Evolutionary conservation across 2,329 filamentous ascomycete species (phyloP).

Genomic region (Paecilomyces sp.): DNA sequence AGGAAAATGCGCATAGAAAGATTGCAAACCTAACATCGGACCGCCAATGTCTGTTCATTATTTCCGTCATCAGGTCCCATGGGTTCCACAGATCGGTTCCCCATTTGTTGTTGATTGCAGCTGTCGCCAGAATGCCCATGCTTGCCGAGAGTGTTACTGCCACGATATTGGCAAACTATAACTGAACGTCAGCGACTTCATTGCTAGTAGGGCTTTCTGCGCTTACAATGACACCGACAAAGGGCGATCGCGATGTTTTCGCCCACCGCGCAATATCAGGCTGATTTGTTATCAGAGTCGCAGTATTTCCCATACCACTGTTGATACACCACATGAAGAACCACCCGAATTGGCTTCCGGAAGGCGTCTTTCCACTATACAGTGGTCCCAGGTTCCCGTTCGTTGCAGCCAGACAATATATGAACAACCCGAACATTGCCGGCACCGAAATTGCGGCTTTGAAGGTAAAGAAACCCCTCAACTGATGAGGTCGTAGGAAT

Average conservation of each 20-base stretch:
- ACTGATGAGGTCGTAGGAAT: constrained; percentile 38
- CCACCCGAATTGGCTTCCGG: constrained; percentile 16
- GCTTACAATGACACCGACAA: constrained; percentile 37
- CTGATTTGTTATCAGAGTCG: constrained; percentile 36
- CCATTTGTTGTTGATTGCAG: constrained; percentile 38
- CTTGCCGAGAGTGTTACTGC: constrained; percentile 35
- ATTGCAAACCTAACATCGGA: constrained; percentile 29
- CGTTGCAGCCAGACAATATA: constrained; percentile 35
- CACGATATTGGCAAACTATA: constrained; percentile 32
- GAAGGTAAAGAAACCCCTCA: constrained; percentile 40
- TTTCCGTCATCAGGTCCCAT: constrained; percentile 24
- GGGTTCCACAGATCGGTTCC: constrained; percentile 25
- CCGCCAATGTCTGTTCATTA: constrained; percentile 24
- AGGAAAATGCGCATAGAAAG: constrained; percentile 31
- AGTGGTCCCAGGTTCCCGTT: constrained; percentile 24
- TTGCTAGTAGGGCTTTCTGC: background rate
- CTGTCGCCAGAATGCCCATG: constrained; percentile 39
- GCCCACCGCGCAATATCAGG: constrained; percentile 38
- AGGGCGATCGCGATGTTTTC: constrained; percentile 10
- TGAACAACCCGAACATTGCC: constrained; percentile 31
- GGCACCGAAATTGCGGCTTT: constrained; percentile 35
- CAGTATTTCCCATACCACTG: constrained; percentile 30
- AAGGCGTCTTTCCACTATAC: constrained; percentile 9
- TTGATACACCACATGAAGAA: constrained; percentile 36
- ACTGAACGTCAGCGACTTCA: background rate